A percentile compares a stretch with the other conserved stretches of the same genome.
phyloP scores from a whole-genome alignment of 1,284 basidiomycete genomes.

The Sanghuangporus sanghuang region DNA sequence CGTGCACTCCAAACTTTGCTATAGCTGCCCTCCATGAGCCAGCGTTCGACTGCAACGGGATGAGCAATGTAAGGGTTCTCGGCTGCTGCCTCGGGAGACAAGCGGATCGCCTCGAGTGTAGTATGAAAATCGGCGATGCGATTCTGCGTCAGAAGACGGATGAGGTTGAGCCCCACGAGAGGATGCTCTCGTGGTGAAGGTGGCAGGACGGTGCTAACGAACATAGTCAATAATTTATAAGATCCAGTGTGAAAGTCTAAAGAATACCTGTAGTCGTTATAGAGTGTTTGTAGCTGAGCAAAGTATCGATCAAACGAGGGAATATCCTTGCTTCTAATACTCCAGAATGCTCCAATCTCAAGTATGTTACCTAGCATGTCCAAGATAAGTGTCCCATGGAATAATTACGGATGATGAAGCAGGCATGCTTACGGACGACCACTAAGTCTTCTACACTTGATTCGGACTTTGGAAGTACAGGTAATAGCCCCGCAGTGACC shows the following conservation, averaged over 20 bases:
- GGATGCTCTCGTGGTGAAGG: constrained; percentile 84
- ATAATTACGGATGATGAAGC: constrained; percentile 1
- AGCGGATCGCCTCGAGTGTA: constrained; percentile 91
- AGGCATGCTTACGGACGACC: constrained; percentile 55
- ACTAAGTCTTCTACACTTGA: constrained; percentile 58
- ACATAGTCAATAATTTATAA: neutral
- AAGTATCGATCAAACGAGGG: constrained; percentile 95
- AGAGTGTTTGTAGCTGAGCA: constrained; percentile 88
- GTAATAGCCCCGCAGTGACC: constrained; percentile 70
- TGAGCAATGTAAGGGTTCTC: constrained; percentile 80
- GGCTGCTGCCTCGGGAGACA: constrained; percentile 67
- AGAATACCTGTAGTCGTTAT: constrained; percentile 75
- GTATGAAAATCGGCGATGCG: constrained; percentile 98
- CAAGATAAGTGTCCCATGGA: constrained; percentile 10
- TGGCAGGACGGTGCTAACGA: constrained; percentile 63
- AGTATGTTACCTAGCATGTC: constrained; percentile 75
- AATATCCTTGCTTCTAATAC: constrained; percentile 83
- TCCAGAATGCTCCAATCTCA: constrained; percentile 93
- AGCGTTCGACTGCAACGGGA: constrained; percentile 88
- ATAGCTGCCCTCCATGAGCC: constrained; percentile 99
- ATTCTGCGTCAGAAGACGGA: constrained; percentile 92
- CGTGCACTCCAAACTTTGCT: constrained; percentile 97
- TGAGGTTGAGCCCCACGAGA: constrained; percentile 89
- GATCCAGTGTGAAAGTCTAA: neutral
- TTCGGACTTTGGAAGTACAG: constrained; percentile 48